Evolutionary conservation across 495 filamentous ascomycete genomes (phyloP).

Genomic region (Amniculicola lignicola): DNA sequence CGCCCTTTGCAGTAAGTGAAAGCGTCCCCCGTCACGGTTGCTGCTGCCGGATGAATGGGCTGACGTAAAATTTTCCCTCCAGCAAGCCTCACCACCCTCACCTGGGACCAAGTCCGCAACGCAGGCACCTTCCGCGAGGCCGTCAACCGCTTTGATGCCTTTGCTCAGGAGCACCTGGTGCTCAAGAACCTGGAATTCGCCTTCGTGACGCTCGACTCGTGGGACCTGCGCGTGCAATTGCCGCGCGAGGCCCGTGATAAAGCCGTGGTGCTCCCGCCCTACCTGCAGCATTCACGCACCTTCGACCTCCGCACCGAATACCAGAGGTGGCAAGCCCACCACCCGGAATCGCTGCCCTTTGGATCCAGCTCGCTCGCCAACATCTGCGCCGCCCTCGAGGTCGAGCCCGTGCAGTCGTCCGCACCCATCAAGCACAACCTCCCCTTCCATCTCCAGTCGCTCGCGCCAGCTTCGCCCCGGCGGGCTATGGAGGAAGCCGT

Average conservation of each 20-base stretch:
- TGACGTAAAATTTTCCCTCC: conserved; percentile 31
- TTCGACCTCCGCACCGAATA: conserved; percentile 97
- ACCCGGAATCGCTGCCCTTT: conserved; percentile 95
- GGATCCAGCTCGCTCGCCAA: conserved; percentile 91
- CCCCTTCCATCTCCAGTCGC: conserved; percentile 93
- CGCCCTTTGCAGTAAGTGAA: conserved; percentile 92
- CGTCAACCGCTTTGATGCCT: conserved; percentile 88
- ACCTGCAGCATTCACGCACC: conserved; percentile 93
- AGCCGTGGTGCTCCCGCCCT: conserved; percentile 91
- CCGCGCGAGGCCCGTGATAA: conserved; percentile 97
- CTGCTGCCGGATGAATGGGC: neutral
- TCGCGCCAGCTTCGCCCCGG: conserved; percentile 93
- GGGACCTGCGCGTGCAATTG: conserved; percentile 97
- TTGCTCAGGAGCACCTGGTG: conserved; percentile 82
- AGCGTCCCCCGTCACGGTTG: neutral
- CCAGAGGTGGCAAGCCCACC: conserved; percentile 95
- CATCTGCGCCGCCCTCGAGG: conserved; percentile 95
- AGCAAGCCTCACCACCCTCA: conserved; percentile 96
- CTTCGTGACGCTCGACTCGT: conserved; percentile 96
- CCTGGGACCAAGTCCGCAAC: conserved; percentile 97
- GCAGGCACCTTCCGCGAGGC: conserved; percentile 96
- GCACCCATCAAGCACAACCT: conserved; percentile 98
- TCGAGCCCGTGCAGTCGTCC: conserved; percentile 92
- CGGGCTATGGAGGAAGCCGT: conserved; percentile 97
- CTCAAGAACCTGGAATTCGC: conserved; percentile 88